phyloP scores from a whole-genome alignment of 176 grass and related monocot genomes.

The sorghum (Sorghum bicolor) region Sorghum_bicolor_NCBIv3 NC_012870.2:69222001-69222500 shows the following conservation, averaged over 20 bases:
- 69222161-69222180: background rate
- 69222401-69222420: background rate
- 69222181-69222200: background rate
- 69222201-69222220: background rate
- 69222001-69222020: conserved; percentile 51
- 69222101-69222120: background rate
- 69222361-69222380: background rate
- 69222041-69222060: conserved; percentile 19
- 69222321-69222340: background rate
- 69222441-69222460: background rate
- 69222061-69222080: background rate
- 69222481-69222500: background rate
- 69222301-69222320: background rate
- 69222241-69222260: background rate
- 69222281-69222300: background rate
- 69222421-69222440: background rate
- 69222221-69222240: background rate
- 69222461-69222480: background rate
- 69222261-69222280: background rate
- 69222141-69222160: background rate
- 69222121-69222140: background rate
- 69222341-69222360: background rate
- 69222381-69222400: background rate
- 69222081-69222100: background rate
- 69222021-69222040: conserved; percentile 68